phyloP scores from a whole-genome alignment of 352 stramenopile species.

The Globisporangium spiculum region DNA sequence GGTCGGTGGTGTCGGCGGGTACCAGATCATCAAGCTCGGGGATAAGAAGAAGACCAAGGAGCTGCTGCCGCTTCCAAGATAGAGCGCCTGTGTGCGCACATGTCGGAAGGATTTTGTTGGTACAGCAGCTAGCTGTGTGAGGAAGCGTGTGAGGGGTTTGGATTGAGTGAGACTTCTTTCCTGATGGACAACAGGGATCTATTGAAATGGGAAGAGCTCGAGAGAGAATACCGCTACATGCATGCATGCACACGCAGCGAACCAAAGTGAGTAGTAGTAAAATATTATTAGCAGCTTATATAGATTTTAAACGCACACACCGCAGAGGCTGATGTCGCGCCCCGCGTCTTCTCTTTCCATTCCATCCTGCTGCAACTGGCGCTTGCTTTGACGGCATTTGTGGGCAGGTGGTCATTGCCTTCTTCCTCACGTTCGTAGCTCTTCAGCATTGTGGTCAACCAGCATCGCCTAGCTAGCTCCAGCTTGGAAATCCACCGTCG shows the following conservation, averaged over 20 bases:
- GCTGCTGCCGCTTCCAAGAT: conserved; percentile 10
- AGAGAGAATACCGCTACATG: background rate
- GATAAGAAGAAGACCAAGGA: conserved; percentile 36
- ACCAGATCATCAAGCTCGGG: conserved; percentile 77
- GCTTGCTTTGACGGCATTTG: background rate
- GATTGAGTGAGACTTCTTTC: background rate
- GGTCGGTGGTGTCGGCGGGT: conserved; percentile 67
- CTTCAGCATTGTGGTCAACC: background rate
- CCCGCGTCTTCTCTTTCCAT: background rate
- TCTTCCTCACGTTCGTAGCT: background rate
- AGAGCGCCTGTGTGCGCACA: background rate
- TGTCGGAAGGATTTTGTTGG: background rate
- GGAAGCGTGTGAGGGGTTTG: background rate
- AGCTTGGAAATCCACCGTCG: background rate
- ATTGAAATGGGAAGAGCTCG: background rate
- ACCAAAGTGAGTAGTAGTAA: conserved; percentile 11
- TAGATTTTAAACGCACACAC: conserved; percentile 15
- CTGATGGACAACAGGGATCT: background rate
- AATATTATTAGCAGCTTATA: conserved; percentile 26
- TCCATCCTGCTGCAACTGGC: background rate
- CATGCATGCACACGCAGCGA: background rate
- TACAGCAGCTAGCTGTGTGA: background rate
- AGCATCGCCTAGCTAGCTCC: background rate
- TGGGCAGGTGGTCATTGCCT: background rate
- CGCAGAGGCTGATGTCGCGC: background rate